Conservation (phyloP, 2,329 filamentous ascomycete species). For the Elsinoe necatrix region DNA sequence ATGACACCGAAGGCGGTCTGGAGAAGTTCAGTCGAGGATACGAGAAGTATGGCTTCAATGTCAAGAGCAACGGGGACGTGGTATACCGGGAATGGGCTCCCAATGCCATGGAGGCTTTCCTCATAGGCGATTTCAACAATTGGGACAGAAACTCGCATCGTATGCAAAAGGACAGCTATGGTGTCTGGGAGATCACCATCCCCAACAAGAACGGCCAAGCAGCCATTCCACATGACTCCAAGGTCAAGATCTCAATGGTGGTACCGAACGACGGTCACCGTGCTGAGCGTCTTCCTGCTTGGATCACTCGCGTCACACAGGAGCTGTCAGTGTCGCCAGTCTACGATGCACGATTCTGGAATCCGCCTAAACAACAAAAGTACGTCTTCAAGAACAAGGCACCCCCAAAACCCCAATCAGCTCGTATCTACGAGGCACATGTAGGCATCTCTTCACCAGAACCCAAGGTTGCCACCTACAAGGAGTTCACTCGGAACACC, state of each 20-base stretch:
- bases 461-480: slow-evolving; percentile 81
- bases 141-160: slow-evolving; percentile 78
- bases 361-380: slow-evolving; percentile 65
- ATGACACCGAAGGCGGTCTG: slow-evolving; percentile 76
- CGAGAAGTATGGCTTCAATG: slow-evolving; percentile 78
- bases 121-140: slow-evolving; percentile 92
- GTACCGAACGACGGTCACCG: slow-evolving; percentile 65
- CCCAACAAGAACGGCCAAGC: slow-evolving; percentile 65
- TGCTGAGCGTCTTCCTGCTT: slow-evolving; percentile 82
- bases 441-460: slow-evolving; percentile 95
- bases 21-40: slow-evolving; percentile 86
- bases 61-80: slow-evolving; percentile 74
- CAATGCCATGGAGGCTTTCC: slow-evolving; percentile 71
- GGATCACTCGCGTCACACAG: slow-evolving; percentile 97
- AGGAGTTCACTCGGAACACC: slow-evolving; percentile 91
- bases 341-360: slow-evolving; percentile 97
- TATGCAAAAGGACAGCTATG: slow-evolving; percentile 79
- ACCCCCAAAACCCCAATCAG: slow-evolving; percentile 74
- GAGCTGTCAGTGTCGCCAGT: slow-evolving; percentile 80
- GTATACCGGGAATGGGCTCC: slow-evolving; percentile 94
- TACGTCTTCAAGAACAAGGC: slow-evolving; percentile 79
- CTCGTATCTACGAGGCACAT: slow-evolving; percentile 97
- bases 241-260: slow-evolving; percentile 82
- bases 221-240: slow-evolving; percentile 85
- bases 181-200: slow-evolving; percentile 76